phyloP scores from a whole-genome alignment of 345 rosid genomes.

The Chamaenerion angustifolium region DNA sequence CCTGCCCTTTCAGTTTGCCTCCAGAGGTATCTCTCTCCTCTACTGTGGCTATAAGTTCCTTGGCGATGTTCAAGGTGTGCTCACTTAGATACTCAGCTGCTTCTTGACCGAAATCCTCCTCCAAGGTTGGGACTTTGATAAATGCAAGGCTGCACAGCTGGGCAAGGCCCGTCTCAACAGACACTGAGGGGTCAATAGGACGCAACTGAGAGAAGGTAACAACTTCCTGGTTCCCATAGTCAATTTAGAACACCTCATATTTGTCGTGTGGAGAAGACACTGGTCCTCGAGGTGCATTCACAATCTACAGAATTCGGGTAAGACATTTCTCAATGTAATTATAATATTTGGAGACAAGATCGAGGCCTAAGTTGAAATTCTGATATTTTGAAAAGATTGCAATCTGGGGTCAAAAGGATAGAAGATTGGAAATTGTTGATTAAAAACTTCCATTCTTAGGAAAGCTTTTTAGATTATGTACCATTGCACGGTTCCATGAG shows the following conservation, averaged over 20 bases:
- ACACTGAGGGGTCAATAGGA: slow-evolving; percentile 62
- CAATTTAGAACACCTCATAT: slow-evolving; percentile 90
- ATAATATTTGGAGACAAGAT: no score
- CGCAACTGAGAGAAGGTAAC: slow-evolving; percentile 61
- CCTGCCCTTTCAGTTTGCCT: slow-evolving; percentile 90
- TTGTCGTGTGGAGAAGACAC: slow-evolving; percentile 55
- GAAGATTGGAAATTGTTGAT: no score
- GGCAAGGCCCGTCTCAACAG: slow-evolving; percentile 63
- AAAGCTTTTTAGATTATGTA: slow-evolving; percentile 14
- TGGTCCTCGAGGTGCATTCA: slow-evolving; percentile 64
- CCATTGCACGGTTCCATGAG: slow-evolving; percentile 99
- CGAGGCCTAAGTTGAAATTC: no score
- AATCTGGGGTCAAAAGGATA: no score
- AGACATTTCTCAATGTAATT: neutral
- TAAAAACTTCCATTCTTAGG: no score
- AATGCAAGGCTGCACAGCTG: no score
- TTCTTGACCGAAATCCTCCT: no score
- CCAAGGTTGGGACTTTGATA: no score
- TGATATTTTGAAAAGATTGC: no score
- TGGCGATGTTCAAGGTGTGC: slow-evolving; percentile 45
- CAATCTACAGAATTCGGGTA: slow-evolving; percentile 37
- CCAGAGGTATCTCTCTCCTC: slow-evolving; percentile 89
- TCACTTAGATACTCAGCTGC: no score
- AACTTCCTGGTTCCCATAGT: slow-evolving; percentile 88
- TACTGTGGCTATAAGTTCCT: slow-evolving; percentile 60